Base-by-base conservation (phyloP, 1,139 yeast genomes). In the Kazachstania sp. region DNA sequence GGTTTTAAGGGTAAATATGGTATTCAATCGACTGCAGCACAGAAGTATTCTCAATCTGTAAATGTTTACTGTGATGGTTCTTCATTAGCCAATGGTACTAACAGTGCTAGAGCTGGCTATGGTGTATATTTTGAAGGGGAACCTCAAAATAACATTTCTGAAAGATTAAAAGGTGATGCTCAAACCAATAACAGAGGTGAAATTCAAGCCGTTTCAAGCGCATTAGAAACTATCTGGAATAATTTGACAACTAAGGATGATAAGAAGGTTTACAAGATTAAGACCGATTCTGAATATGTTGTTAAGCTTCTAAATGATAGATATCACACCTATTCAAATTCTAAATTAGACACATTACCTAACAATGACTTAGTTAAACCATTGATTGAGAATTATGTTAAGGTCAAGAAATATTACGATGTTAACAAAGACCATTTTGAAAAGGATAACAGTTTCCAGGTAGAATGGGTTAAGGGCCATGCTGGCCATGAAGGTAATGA, bases 161-260 rank as follows among this genome's bases (percentile, higher is more conserved):
- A 70, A 28, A 78, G 81, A 0, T 68, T 82, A 32, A 45, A 45
- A 2, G 69, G 67, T 1, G 74, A 68, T 1, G 66, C 65, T 6
- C 86, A 81, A 38, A 87, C 95, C 0, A 90, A 87, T 58, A 90
- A 85, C 56, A 69, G 88, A 41, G 95, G 95, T 2, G 97, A 90
- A 63, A 71, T 88, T 19, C 62, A 69, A 18, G 97, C 95, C 0
- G 71, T 85, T 23, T 61, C 67, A 6, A 72, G 71, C 41, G 94
- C 94, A 0, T 62, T 83, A 45, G 59, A 63, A 8, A 56, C 61
- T 11, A 71, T 79, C 12, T 54, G 65, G 46, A 37, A 54, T 1
- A 56, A 65, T 20, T 66, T 78, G 38, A 66, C 70, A 26, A 37
- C 51, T 0, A 37, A 41, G 8, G 71, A 69, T 44, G 46, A 51